Evolutionary conservation across 2,329 filamentous ascomycete species (phyloP).

Genomic region (Sarocladiaceae sp.): DNA sequence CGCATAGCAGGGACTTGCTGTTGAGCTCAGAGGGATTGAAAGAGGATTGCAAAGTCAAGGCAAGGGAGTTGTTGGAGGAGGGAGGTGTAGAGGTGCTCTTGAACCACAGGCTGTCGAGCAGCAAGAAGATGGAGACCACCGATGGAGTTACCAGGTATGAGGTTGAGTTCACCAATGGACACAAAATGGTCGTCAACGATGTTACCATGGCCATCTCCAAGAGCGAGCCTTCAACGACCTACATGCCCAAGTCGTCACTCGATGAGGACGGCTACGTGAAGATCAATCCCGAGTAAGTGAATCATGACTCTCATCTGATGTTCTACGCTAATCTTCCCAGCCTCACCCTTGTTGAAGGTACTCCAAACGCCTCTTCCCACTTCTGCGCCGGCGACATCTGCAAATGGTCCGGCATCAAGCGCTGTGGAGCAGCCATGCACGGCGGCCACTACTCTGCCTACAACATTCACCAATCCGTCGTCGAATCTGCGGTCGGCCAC

Average conservation of each 20-base stretch:
- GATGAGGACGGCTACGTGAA: conserved; percentile 63
- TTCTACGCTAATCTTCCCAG: conserved; percentile 24
- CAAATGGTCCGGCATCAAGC: conserved; percentile 74
- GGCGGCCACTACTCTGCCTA: conserved; percentile 62
- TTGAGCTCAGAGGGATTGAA: conserved; percentile 71
- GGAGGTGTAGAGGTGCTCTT: conserved; percentile 63
- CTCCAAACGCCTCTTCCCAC: conserved; percentile 56
- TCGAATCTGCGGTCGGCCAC: conserved; percentile 19
- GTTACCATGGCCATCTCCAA: conserved; percentile 68
- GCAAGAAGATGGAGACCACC: conserved; percentile 38
- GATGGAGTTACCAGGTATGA: conserved; percentile 36
- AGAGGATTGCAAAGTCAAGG: conserved; percentile 61
- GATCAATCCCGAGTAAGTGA: conserved; percentile 50
- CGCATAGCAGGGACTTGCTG: conserved; percentile 67
- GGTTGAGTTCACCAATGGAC: conserved; percentile 57
- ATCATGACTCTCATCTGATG: background rate
- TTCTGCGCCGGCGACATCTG: conserved; percentile 68
- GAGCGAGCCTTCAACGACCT: conserved; percentile 57
- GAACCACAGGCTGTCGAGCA: conserved; percentile 50
- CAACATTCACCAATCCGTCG: conserved; percentile 63
- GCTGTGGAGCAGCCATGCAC: conserved; percentile 71
- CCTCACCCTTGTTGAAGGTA: conserved; percentile 47
- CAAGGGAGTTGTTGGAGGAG: conserved; percentile 54
- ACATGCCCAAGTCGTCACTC: conserved; percentile 55
- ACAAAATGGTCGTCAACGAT: conserved; percentile 55